Conservation (phyloP, 2,329 filamentous ascomycete species). For the Colletotrichum lupini region DNA sequence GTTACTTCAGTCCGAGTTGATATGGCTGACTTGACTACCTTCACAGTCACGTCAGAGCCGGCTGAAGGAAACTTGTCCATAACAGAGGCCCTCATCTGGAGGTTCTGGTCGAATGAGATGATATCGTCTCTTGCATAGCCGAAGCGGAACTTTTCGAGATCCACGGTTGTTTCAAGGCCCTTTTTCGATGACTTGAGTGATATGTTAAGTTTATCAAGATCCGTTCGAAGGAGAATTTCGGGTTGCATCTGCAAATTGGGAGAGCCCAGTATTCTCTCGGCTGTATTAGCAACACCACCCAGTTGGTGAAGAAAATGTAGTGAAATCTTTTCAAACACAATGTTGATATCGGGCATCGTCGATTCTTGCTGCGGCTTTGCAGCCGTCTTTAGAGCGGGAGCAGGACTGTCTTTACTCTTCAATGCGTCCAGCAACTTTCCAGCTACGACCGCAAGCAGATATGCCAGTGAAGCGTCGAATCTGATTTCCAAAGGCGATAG, state of each 20-base stretch:
- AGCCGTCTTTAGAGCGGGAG: slow-evolving; percentile 31
- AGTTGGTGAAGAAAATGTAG: slow-evolving; percentile 67
- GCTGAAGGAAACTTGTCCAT: slow-evolving; percentile 67
- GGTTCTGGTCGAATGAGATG: slow-evolving; percentile 68
- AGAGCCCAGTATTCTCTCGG: slow-evolving; percentile 57
- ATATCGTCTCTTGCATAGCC: slow-evolving; percentile 73
- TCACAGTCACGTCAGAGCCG: slow-evolving; percentile 68
- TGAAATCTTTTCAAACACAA: slow-evolving; percentile 61
- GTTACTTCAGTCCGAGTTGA: slow-evolving; percentile 70
- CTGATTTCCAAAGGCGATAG: slow-evolving; percentile 63
- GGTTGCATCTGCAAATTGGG: slow-evolving; percentile 53
- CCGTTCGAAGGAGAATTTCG: slow-evolving; percentile 64
- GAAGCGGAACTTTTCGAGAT: slow-evolving; percentile 69
- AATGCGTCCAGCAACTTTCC: slow-evolving; percentile 60
- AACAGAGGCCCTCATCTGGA: slow-evolving; percentile 69
- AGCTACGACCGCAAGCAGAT: slow-evolving; percentile 63
- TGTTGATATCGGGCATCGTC: slow-evolving; percentile 52
- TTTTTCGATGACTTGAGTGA: slow-evolving; percentile 42
- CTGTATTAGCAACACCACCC: slow-evolving; percentile 61
- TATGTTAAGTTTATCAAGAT: slow-evolving; percentile 56
- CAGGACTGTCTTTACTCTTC: slow-evolving; percentile 42
- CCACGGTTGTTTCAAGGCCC: slow-evolving; percentile 51
- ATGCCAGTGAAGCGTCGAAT: slow-evolving; percentile 68
- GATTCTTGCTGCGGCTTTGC: slow-evolving; percentile 24
- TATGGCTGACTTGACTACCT: slow-evolving; percentile 57